These are phyloP conservation scores for Cucurbita moschata DNA, from an alignment of 306 rosid species.

Conservation along the genomic window DNA sequence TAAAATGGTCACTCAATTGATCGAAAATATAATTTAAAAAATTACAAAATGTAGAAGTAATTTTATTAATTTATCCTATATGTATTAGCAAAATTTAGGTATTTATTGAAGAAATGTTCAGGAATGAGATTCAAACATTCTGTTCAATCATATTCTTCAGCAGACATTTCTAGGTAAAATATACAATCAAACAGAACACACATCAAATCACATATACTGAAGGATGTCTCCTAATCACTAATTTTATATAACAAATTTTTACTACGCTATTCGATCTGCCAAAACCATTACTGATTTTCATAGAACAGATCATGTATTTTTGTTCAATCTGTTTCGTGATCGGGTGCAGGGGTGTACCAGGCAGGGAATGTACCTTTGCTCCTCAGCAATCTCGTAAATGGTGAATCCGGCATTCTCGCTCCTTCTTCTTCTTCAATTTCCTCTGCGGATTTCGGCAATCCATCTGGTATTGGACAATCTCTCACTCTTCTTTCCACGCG, in stretches of 20 bases:
- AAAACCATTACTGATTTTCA: no score
- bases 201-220: not conserved
- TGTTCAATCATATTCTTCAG: no score
- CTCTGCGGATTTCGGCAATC: slow-evolving; percentile 58
- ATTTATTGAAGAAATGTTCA: no score
- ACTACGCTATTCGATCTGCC: no score
- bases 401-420: slow-evolving; percentile 64
- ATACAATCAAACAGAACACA: not conserved
- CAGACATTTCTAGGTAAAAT: no score
- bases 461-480: slow-evolving; percentile 58
- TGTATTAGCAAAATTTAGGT: no score
- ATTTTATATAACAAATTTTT: not conserved
- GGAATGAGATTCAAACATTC: no score
- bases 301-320: no score
- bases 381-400: slow-evolving; percentile 56
- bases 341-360: slow-evolving; percentile 73
- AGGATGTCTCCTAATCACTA: not conserved
- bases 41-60: no score
- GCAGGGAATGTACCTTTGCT: slow-evolving; percentile 61
- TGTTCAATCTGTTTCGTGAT: slow-evolving; percentile 63
- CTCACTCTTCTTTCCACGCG: slow-evolving; percentile 13
- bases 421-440: slow-evolving; percentile 65
- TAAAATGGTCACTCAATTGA: no score
- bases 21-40: no score
- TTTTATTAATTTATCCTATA: no score